Evolutionary conservation across 225 moss, liverwort and hornwort genomes (phyloP), one percentile per base, ranked within the genome.

Genomic region (Pleurozium schreberi): DNA sequence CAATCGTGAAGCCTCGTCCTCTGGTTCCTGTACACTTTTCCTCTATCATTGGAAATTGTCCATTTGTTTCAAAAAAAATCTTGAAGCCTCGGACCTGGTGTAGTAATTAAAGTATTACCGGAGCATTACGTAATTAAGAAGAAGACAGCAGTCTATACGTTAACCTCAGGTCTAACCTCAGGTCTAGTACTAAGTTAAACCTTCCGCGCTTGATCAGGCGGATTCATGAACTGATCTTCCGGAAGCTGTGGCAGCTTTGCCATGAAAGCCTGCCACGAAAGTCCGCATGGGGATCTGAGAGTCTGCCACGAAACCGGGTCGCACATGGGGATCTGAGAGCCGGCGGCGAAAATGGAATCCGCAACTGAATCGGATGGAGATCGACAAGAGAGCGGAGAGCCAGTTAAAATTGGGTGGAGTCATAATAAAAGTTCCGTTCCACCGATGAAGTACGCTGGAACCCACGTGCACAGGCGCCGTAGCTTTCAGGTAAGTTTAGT

Each of bases 271-370:
- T 26, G 26, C n/a, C 60, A 68, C 83, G 68, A 83, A 66, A 42
- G 67, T n/a, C n/a, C 83, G 87, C 90, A 87, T 87, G 90, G 90
- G 74, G 52, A 90, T 78, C 69, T 28, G 36, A 81, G 86, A 75
- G 86, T 43, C 58, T 75, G 55, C 33, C 66, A 66, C 82, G 65
- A 36, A 83, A 87, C n/a, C n/a, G n/a, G n/a, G n/a, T n/a, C 52
- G 67, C 83, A 90, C 90, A 87, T 87, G 90, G 90, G 74, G 52
- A 90, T 78, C 69, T 28, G 36, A 81, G 86, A 75, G 86, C 53
- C 58, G 81, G 55, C 33, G 75, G 75, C 82, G 65, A 36, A 83
- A 87, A 84, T 87, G 90, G 84, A 70, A 79, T 79, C 55, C 9
- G 62, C 80, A 90, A 79, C 87, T n/a, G n/a, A n/a, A n/a, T n/a